Conservation (phyloP, 2,329 filamentous ascomycete species). For the Pseudogymnoascus sp. region DNA sequence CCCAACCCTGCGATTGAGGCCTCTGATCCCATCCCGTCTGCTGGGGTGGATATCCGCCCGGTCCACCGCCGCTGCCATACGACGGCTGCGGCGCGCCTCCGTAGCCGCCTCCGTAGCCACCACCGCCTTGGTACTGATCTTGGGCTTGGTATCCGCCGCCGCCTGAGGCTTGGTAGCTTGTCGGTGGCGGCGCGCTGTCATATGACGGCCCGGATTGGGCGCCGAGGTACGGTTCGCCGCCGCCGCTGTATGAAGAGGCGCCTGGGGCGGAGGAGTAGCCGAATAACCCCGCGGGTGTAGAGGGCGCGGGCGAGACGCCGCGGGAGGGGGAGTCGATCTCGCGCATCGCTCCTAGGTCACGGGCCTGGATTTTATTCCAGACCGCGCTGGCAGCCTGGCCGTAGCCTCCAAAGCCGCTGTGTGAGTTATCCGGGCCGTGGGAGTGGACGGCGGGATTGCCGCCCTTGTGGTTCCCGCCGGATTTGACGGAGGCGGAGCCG, state of each 20-base stretch:
- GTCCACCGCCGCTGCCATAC: slow-evolving; percentile 15
- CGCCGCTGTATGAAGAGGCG: not conserved
- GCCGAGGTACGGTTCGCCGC: slow-evolving; percentile 9
- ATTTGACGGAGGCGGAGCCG: slow-evolving; percentile 72
- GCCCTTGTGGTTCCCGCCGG: slow-evolving; percentile 69
- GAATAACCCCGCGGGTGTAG: slow-evolving; percentile 20
- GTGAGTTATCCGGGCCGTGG: slow-evolving; percentile 26
- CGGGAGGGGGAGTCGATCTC: slow-evolving; percentile 33
- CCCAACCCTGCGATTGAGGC: slow-evolving; percentile 23
- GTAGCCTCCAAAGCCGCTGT: slow-evolving; percentile 34
- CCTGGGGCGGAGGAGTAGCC: slow-evolving; percentile 18
- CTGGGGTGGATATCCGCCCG: slow-evolving; percentile 32
- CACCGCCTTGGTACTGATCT: slow-evolving; percentile 3
- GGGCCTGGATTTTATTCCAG: slow-evolving; percentile 53
- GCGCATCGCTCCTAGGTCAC: slow-evolving; percentile 50
- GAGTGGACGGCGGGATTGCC: slow-evolving; percentile 31
- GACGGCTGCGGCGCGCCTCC: slow-evolving; percentile 12
- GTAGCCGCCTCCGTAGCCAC: slow-evolving; percentile 11
- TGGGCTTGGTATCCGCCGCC: slow-evolving; percentile 13
- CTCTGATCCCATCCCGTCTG: slow-evolving; percentile 15
- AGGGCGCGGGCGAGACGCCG: slow-evolving; percentile 28
- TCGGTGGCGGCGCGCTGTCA: not conserved
- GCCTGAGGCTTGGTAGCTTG: not conserved
- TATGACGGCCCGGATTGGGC: slow-evolving; percentile 21
- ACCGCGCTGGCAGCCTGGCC: slow-evolving; percentile 53